Evolutionary conservation across 164 flowering plant genomes (phyloP).

Genomic region (Chimonanthus salicifolius): DNA sequence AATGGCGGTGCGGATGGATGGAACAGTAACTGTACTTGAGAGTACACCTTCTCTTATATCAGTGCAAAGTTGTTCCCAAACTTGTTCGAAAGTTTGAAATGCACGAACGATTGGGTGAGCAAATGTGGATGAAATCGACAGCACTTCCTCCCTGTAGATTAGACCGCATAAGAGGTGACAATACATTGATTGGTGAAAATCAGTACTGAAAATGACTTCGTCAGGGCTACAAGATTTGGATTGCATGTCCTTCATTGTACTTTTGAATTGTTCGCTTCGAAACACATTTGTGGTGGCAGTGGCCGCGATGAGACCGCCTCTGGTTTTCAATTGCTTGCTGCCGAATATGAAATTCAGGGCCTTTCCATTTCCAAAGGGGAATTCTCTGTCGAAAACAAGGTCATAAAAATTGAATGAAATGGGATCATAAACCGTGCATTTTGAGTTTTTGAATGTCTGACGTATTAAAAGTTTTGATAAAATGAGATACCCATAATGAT

Average conservation of each 20-base stretch:
- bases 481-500: too few species aligned
- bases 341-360: conserved; percentile 74
- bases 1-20: conserved; percentile 59
- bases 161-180: conserved; percentile 92
- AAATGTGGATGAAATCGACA: conserved; percentile 62
- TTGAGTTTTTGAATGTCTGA: too few species aligned
- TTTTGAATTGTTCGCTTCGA: conserved; percentile 46
- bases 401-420: too few species aligned
- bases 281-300: conserved; percentile 91
- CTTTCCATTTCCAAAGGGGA: conserved; percentile 65
- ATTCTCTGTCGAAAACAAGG: conserved; percentile 48
- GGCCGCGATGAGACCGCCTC: conserved; percentile 65
- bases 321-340: conserved; percentile 75
- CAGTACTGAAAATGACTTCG: conserved; percentile 84
- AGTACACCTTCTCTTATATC: conserved; percentile 65
- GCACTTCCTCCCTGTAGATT: conserved; percentile 57
- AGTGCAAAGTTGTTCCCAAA: conserved; percentile 73
- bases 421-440: too few species aligned
- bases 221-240: conserved; percentile 81
- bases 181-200: conserved; percentile 66
- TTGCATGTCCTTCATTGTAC: conserved; percentile 51
- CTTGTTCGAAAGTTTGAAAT: conserved; percentile 65
- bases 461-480: too few species aligned
- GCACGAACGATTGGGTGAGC: conserved; percentile 81
- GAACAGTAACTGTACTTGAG: conserved; percentile 43